Evolutionary conservation across 495 filamentous ascomycete species (phyloP).

Genomic region (Talaromyces liani): DNA sequence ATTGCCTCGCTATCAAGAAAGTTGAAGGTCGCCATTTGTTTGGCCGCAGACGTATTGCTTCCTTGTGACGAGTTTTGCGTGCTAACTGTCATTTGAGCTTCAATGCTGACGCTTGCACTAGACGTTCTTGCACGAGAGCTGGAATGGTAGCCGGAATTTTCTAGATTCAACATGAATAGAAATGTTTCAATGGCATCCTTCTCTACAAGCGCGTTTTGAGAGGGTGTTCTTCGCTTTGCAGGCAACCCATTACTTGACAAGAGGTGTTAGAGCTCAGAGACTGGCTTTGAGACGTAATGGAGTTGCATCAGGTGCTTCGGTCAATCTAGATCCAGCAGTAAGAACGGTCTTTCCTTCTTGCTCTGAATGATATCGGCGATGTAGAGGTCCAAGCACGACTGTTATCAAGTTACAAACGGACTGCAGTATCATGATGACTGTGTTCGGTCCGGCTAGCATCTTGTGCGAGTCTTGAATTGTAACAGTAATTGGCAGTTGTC

Average conservation of each 20-base stretch:
- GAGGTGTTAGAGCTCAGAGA: not conserved
- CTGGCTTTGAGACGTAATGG: slow-evolving; percentile 21
- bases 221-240: slow-evolving; percentile 42
- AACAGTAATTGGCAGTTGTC: too few species aligned
- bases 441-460: too few species aligned
- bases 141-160: slow-evolving; percentile 52
- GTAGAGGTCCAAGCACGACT: slow-evolving; percentile 9
- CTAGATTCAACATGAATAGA: slow-evolving; percentile 81
- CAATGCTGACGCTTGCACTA: slow-evolving; percentile 22
- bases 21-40: slow-evolving; percentile 10
- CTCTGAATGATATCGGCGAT: slow-evolving; percentile 32
- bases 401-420: too few species aligned
- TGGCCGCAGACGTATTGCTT: slow-evolving; percentile 13
- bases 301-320: slow-evolving; percentile 24
- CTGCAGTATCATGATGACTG: too few species aligned
- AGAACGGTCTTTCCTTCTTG: slow-evolving; percentile 29
- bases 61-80: slow-evolving; percentile 7
- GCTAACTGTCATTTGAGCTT: slow-evolving; percentile 17
- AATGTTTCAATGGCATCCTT: slow-evolving; percentile 81
- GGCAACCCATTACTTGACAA: slow-evolving; percentile 20
- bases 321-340: slow-evolving; percentile 26
- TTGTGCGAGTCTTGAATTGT: too few species aligned
- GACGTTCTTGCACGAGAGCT: slow-evolving; percentile 21
- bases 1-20: not conserved
- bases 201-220: slow-evolving; percentile 64